Evolutionary conservation across 2,329 filamentous ascomycete genomes (phyloP).

Genomic region (Botrytis porri): DNA sequence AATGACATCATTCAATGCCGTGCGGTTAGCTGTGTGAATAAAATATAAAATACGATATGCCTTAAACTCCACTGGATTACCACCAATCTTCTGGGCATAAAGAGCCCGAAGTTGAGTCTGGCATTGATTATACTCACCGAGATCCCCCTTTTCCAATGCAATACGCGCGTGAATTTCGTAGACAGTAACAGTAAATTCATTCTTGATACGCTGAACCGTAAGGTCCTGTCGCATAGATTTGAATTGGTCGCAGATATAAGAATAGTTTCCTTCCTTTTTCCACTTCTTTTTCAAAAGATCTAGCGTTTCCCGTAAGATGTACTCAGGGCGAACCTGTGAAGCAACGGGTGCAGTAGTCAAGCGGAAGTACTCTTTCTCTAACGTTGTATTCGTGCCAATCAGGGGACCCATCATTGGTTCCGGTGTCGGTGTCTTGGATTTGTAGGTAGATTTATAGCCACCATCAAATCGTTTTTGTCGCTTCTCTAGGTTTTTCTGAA

Average conservation of each 20-base stretch:
- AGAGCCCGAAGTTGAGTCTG: conserved; percentile 94
- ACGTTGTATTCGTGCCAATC: conserved; percentile 74
- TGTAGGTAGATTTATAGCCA: conserved; percentile 55
- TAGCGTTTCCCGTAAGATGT: conserved; percentile 76
- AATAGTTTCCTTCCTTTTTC: conserved; percentile 90
- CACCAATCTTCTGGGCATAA: conserved; percentile 82
- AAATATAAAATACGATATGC: conserved; percentile 99
- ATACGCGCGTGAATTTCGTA: conserved; percentile 98
- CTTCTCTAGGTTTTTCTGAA: conserved; percentile 80
- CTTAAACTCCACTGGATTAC: conserved; percentile 93
- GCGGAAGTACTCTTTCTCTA: conserved; percentile 94
- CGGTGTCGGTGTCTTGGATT: conserved; percentile 51
- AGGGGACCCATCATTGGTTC: conserved; percentile 66
- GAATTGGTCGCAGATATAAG: conserved; percentile 98
- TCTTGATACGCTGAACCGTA: conserved; percentile 95
- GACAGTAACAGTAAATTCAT: conserved; percentile 91
- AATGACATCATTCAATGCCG: conserved; percentile 95
- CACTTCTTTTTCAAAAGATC: conserved; percentile 92
- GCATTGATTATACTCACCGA: conserved; percentile 99
- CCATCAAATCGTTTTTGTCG: conserved; percentile 82
- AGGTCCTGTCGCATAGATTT: conserved; percentile 97
- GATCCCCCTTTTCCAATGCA: conserved; percentile 94
- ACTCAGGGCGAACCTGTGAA: conserved; percentile 81
- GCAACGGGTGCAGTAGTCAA: conserved; percentile 87
- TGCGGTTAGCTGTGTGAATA: conserved; percentile 97